Evolutionary conservation across 768 basidiomycete species (phyloP).

Genomic region (Macrolepiota fuliginosa): DNA sequence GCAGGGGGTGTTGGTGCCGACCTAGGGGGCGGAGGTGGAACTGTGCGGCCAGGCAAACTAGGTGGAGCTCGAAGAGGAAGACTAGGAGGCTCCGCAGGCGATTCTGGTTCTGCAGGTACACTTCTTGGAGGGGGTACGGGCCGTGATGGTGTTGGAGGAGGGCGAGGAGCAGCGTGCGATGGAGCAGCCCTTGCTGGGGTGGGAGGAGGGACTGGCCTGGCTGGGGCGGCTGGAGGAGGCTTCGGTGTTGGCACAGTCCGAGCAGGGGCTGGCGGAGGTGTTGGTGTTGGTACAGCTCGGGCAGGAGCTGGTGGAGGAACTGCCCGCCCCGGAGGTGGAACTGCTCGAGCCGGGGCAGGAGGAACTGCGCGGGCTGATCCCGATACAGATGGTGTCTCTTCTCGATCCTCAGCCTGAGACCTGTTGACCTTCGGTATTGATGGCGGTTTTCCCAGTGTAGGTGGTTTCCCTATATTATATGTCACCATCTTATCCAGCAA

Average conservation of each 20-base stretch:
- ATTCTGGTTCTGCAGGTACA: background rate
- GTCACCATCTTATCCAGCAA: background rate
- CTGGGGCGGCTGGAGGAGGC: slow-evolving; percentile 12
- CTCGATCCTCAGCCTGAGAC: background rate
- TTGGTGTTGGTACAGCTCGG: slow-evolving; percentile 31
- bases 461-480: slow-evolving; percentile 49
- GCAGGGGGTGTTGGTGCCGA: slow-evolving; percentile 32
- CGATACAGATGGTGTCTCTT: slow-evolving; percentile 15
- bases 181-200: background rate
- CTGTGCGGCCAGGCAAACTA: slow-evolving; percentile 22
- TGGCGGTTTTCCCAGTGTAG: slow-evolving; percentile 65
- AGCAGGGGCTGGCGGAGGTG: slow-evolving; percentile 30
- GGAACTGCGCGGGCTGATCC: background rate
- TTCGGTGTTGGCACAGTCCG: slow-evolving; percentile 29
- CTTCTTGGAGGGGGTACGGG: slow-evolving; percentile 2
- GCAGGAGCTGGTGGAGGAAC: no score
- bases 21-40: slow-evolving; percentile 25
- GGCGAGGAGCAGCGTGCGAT: slow-evolving; percentile 5
- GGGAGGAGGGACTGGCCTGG: background rate
- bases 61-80: background rate
- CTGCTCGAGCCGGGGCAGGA: slow-evolving; percentile 28
- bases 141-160: slow-evolving; percentile 8
- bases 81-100: background rate
- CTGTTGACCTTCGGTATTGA: slow-evolving; percentile 48
- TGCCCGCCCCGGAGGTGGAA: no score